Evolutionary conservation across 2,329 filamentous ascomycete genomes (phyloP).

Genomic region (Raffaelea deltoideospora): DNA sequence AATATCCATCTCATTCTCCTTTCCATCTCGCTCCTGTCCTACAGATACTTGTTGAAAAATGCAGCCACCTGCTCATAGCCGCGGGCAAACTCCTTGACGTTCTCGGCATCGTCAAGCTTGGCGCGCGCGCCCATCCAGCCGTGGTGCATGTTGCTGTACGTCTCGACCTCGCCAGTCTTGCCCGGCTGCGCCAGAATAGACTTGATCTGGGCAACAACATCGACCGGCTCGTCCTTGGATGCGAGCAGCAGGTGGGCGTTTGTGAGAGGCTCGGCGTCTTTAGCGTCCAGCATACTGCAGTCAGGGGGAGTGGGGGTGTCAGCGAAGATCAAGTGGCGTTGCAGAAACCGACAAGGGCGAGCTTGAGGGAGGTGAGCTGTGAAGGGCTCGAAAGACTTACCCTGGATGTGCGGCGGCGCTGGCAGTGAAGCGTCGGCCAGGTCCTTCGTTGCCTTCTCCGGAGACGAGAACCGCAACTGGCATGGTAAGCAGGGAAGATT

Average conservation of each 20-base stretch:
- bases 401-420: conserved; percentile 18
- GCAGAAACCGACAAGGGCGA: no score
- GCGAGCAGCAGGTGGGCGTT: conserved; percentile 34
- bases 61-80: conserved; percentile 29
- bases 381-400: conserved; percentile 7
- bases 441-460: conserved; percentile 19
- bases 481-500: not conserved
- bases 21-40: no score
- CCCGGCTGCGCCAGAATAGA: conserved; percentile 24
- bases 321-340: no score
- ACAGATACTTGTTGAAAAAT: conserved; percentile 27
- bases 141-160: conserved; percentile 33
- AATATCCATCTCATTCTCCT: no score
- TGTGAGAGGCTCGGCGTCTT: conserved; percentile 26
- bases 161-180: conserved; percentile 28
- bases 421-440: conserved; percentile 19
- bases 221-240: conserved; percentile 30
- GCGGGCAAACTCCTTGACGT: conserved; percentile 29
- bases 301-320: no score
- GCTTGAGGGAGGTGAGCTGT: no score
- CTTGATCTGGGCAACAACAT: conserved; percentile 27
- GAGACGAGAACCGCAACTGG: conserved; percentile 20
- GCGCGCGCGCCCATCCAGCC: conserved; percentile 44
- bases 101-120: conserved; percentile 27
- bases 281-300: conserved; percentile 18